Evolutionary conservation across 1,284 basidiomycete species (phyloP).

Genomic region (Jaminaea rosea): DNA sequence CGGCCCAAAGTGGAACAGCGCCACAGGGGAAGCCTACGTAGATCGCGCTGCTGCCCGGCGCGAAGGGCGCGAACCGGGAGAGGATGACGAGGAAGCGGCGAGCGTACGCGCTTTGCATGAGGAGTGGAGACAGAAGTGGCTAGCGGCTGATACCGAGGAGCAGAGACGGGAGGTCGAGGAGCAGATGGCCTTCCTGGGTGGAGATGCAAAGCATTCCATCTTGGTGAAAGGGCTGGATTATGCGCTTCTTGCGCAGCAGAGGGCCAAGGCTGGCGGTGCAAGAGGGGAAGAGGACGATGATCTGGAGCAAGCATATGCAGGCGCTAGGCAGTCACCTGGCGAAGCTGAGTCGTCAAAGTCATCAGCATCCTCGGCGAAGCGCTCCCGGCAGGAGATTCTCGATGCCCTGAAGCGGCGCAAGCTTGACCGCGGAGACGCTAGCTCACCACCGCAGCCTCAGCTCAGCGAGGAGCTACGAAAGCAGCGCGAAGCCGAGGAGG

Average conservation of each 20-base stretch:
- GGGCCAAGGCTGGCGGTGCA: slow-evolving; percentile 54
- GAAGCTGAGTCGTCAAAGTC: slow-evolving; percentile 19
- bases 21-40: slow-evolving; percentile 11
- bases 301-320: slow-evolving; percentile 64
- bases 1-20: slow-evolving; percentile 1
- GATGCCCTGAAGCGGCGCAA: slow-evolving; percentile 63
- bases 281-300: slow-evolving; percentile 63
- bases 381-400: slow-evolving; percentile 59
- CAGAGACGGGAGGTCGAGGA: slow-evolving; percentile 58
- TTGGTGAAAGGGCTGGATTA: slow-evolving; percentile 85
- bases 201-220: slow-evolving; percentile 72
- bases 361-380: neutral
- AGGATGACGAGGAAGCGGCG: slow-evolving; percentile 48
- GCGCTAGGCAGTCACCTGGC: slow-evolving; percentile 39
- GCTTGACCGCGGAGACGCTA: slow-evolving; percentile 1
- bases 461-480: no score
- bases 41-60: slow-evolving; percentile 13
- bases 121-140: slow-evolving; percentile 61
- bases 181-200: slow-evolving; percentile 72
- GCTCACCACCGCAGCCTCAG: no score
- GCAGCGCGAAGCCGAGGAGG: neutral
- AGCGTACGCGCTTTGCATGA: slow-evolving; percentile 69
- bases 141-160: slow-evolving; percentile 53
- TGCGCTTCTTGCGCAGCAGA: slow-evolving; percentile 72
- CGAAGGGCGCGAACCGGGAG: slow-evolving; percentile 4